Evolutionary conservation across 1,139 yeast genomes (phyloP), one percentile per base, ranked within the genome.

Genomic region (Scheffersomyces stambukii): DNA sequence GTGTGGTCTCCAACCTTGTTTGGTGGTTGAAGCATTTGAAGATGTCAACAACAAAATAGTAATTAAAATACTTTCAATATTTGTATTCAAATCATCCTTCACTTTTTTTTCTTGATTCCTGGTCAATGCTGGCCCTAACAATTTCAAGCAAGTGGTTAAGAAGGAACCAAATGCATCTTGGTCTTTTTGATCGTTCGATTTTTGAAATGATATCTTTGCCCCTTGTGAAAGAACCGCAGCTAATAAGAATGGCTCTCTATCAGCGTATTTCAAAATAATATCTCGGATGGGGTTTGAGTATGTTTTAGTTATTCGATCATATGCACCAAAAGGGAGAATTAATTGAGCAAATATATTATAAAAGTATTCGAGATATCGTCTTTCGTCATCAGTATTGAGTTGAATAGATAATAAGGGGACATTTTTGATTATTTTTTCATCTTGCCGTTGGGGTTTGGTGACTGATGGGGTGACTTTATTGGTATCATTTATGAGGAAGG

Each of bases 1-100:
- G 54, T 79, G 86, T 0, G 83, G 77, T 38, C 85, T 61, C 86
- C 86, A 80, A 39, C 74, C 71, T 29, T 75, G 74, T 46, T 72
- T 70, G 1, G 76, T 63, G 19, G 56, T 54, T n/a, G 77, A 62
- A 0, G 83, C 83, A 44, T 80, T 76, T 32, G 79, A 80, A 37
- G 81, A 69, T 0, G 85, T 77, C 21, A 80, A 52, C 25, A 80
- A 52, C 11, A 80, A 56, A 1, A 77, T 80, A 0, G 85, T 78
- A 18, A 79, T 48, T 8, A 79, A 58, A 38, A 80, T 73, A 0
- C 82, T 72, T 40, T 77, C 86, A n/a, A 77, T 68, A 37, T 73
- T 74, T 21, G 64, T 52, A 2, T 64, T 45, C 16, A 70, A 60
- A 26, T 48, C 45, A 22, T 38, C 38, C 20, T 46, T 45, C n/a